Percentiles rank a stretch among this genome's conserved stretches.
Conservation (phyloP, 148 eudicot species). For the Rheum nobile region DNA sequence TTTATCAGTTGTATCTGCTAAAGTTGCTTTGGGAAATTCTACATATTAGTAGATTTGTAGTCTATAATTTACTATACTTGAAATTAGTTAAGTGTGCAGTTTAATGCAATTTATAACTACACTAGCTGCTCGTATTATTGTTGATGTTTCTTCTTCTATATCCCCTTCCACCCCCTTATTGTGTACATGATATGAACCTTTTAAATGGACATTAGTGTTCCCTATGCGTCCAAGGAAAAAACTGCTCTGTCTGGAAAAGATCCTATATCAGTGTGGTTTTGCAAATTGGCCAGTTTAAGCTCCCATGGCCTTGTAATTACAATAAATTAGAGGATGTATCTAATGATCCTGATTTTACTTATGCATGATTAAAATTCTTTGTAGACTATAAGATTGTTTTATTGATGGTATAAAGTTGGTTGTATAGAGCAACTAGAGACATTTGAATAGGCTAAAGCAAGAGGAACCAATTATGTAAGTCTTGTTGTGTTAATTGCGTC, state of each 20-base stretch:
- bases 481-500: background rate
- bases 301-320: background rate
- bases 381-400: background rate
- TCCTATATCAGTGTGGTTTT: background rate
- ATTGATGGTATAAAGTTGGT: conserved; percentile 90
- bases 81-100: too few species aligned
- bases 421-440: conserved; percentile 92
- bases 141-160: background rate
- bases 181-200: background rate
- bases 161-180: background rate
- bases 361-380: background rate
- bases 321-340: background rate
- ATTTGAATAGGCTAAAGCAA: conserved; percentile 83
- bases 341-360: background rate
- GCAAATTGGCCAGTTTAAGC: background rate
- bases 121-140: background rate
- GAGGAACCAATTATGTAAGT: conserved; percentile 83
- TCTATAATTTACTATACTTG: too few species aligned
- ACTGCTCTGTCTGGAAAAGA: background rate
- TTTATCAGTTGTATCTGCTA: too few species aligned
- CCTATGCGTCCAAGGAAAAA: background rate
- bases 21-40: too few species aligned
- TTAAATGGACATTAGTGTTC: background rate
- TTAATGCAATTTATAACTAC: background rate
- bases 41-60: too few species aligned